A percentile compares a stretch with the other conserved stretches of the same genome.
phyloP scores from a whole-genome alignment of 2,329 filamentous ascomycete genomes.

The Sordariomycetes sp. region DNA sequence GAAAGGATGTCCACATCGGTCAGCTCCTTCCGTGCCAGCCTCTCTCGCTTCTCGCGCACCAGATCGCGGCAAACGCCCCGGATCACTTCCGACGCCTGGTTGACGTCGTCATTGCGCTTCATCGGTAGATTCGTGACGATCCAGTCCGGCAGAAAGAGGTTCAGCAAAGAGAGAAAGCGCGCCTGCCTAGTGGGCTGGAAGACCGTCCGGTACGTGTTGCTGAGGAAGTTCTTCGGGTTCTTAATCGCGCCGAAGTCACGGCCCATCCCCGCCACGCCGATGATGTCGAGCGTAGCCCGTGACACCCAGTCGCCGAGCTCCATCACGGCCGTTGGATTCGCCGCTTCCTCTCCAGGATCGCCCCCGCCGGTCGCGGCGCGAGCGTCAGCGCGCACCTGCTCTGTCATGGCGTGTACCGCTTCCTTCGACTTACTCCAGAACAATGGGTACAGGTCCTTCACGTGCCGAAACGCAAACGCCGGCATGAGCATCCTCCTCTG shows the following conservation, averaged over 20 bases:
- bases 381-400: constrained; percentile 13
- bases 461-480: constrained; percentile 74
- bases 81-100: constrained; percentile 9
- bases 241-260: constrained; percentile 58
- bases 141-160: constrained; percentile 51
- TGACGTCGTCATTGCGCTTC: constrained; percentile 56
- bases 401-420: constrained; percentile 51
- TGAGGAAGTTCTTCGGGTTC: constrained; percentile 49
- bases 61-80: constrained; percentile 33
- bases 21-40: constrained; percentile 26
- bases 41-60: constrained; percentile 57
- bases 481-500: constrained; percentile 73
- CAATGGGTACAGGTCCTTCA: constrained; percentile 73
- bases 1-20: constrained; percentile 60
- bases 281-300: constrained; percentile 63
- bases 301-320: constrained; percentile 54
- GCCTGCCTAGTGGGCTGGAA: constrained; percentile 42
- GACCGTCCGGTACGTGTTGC: constrained; percentile 41
- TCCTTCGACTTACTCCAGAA: constrained; percentile 75
- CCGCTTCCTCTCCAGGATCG: constrained; percentile 3
- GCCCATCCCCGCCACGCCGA: constrained; percentile 61
- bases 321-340: constrained; percentile 27
- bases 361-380: constrained; percentile 18
- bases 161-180: constrained; percentile 45
- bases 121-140: constrained; percentile 51